Percentiles rank a stretch among this genome's conserved stretches.
These are phyloP conservation scores for Microbotryum intermedium DNA, from an alignment of 1,284 basidiomycete genomes.

Conservation along the genomic window DNA sequence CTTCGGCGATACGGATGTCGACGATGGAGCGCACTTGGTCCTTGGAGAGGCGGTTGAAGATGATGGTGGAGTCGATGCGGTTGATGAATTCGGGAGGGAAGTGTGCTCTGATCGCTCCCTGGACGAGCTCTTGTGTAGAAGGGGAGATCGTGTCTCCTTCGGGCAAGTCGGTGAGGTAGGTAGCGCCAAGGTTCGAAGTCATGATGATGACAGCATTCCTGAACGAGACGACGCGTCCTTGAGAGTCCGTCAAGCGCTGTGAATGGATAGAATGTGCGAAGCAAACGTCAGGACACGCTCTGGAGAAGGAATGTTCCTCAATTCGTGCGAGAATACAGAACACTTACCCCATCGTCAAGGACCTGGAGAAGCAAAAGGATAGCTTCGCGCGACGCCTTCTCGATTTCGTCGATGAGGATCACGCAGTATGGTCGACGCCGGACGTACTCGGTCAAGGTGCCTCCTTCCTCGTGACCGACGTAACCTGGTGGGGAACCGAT, in stretches of 20 bases:
- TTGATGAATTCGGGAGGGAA: constrained; percentile 53
- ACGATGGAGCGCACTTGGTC: constrained; percentile 48
- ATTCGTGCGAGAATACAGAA: too few relatives aligned
- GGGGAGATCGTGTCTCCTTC: constrained; percentile 40
- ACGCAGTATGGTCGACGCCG: constrained; percentile 45
- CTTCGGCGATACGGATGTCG: constrained; percentile 46
- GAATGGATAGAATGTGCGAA: neutral
- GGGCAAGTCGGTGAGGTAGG: constrained; percentile 46
- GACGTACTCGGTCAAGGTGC: constrained; percentile 49
- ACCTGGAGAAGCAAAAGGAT: constrained; percentile 51
- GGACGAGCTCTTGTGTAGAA: constrained; percentile 43
- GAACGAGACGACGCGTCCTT: constrained; percentile 35
- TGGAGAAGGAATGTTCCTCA: neutral
- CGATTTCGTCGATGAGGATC: constrained; percentile 42
- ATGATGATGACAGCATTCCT: constrained; percentile 44
- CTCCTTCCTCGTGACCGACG: constrained; percentile 87
- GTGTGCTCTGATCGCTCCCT: constrained; percentile 44
- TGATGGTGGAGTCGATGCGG: constrained; percentile 46
- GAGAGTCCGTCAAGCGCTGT: constrained; percentile 24
- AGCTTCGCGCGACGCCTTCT: constrained; percentile 50
- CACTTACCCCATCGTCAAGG: constrained; percentile 45
- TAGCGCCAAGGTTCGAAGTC: constrained; percentile 50
- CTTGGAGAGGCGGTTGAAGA: constrained; percentile 47
- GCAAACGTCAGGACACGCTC: neutral
- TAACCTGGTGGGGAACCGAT: constrained; percentile 58